Evolutionary conservation across 148 eudicot species (phyloP).

Genomic region (Polygonum aviculare): DNA sequence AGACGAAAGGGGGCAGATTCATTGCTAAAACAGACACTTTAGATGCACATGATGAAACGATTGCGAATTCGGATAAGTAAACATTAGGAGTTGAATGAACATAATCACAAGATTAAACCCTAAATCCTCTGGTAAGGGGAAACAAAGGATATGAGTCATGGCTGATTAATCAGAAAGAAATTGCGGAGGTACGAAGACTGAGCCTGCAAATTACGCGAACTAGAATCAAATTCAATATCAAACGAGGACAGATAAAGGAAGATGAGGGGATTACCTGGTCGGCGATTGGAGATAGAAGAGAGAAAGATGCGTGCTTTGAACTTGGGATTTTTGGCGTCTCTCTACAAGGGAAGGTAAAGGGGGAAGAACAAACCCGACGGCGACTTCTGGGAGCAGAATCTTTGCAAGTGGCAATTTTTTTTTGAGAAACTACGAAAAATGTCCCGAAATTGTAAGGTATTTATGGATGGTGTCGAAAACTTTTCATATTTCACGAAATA

Average conservation of each 20-base stretch:
- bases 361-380: background rate
- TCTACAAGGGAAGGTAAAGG: background rate
- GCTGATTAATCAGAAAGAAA: background rate
- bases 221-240: background rate
- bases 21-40: background rate
- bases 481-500: background rate
- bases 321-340: background rate
- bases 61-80: background rate
- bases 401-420: background rate
- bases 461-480: background rate
- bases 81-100: background rate
- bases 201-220: background rate
- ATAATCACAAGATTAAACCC: background rate
- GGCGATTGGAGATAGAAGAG: background rate
- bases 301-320: background rate
- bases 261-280: background rate
- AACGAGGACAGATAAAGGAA: background rate
- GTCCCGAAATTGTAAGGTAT: background rate
- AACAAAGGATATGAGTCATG: constrained; percentile 41
- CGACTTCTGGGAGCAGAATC: background rate
- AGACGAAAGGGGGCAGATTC: background rate
- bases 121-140: constrained; percentile 1
- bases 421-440: background rate
- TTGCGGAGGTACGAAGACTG: background rate
- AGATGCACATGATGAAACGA: background rate